Evolutionary conservation across 768 basidiomycete genomes (phyloP).

Genomic region (Clavaria fumosa): DNA sequence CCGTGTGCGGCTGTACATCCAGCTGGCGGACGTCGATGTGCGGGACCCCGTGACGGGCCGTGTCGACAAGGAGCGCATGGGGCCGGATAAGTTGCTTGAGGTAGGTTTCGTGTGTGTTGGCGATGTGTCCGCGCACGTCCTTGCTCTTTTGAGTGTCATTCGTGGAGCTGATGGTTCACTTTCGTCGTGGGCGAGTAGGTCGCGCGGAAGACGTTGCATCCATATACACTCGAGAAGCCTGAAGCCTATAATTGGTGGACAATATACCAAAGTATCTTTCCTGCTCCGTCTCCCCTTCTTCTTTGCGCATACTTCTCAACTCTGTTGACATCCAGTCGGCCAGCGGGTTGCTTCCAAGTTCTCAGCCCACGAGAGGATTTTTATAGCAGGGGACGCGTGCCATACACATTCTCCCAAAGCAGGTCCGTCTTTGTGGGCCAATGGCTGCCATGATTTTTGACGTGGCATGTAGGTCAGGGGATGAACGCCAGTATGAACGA

Average conservation of each 20-base stretch:
- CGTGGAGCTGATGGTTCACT: too few species aligned
- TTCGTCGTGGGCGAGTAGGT: too few species aligned
- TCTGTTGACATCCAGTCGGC: constrained; percentile 30
- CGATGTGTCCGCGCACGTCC: background rate
- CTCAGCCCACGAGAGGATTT: constrained; percentile 45
- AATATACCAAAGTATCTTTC: constrained; percentile 45
- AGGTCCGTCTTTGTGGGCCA: constrained; percentile 19
- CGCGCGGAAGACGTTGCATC: constrained; percentile 38
- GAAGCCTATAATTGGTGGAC: constrained; percentile 58
- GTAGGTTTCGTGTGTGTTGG: constrained; percentile 17
- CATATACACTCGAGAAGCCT: constrained; percentile 35
- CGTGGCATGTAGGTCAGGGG: constrained; percentile 36
- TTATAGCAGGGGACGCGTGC: constrained; percentile 67
- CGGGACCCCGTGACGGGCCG: constrained; percentile 31
- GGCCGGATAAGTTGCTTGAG: constrained; percentile 35
- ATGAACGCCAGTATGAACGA: constrained; percentile 73
- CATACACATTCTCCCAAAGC: constrained; percentile 57
- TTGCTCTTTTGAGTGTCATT: too few species aligned
- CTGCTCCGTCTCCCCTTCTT: background rate
- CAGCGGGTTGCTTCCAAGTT: constrained; percentile 58
- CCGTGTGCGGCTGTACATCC: constrained; percentile 56
- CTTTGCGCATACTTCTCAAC: constrained; percentile 1
- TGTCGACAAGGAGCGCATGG: constrained; percentile 36
- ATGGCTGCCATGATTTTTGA: background rate
- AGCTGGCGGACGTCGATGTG: constrained; percentile 35